Evolutionary conservation across 2,329 filamentous ascomycete species (phyloP), one percentile per base, ranked within the genome.

Genomic region (Colletotrichum horii): DNA sequence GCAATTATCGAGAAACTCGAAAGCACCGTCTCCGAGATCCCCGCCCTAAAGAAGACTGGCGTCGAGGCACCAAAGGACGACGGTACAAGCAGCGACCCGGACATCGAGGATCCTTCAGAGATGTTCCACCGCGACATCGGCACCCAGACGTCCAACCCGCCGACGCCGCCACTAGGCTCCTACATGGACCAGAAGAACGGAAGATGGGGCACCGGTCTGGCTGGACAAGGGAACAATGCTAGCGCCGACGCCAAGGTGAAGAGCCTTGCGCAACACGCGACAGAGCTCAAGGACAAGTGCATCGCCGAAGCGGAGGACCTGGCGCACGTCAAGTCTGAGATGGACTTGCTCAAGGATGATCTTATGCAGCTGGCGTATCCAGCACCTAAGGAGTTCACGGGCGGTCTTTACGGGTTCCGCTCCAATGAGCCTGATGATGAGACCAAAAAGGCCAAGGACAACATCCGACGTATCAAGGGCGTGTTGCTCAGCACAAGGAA

Each of bases 81-180:
- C 24, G 83, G 34, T 9, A 68, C 68, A 75, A 79, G 82, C 58
- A 58, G 83, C 83, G n/a, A 89, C 80, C 43, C 43, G n/a, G 89
- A 88, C 30, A 87, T 85, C 74, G 90, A 90, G 76, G 92, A 93
- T 79, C 94, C 95, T 1, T 92, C 93, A 1, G 94, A 96, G 83
- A 90, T 96, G 77, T 97, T 95, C 84, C 94, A 96, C 83, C 91
- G 94, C 61, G 95, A 97, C 81, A 90, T 95, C 75, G 94, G 94
- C 77, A 94, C 94, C 2, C 95, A 97, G 83, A 97, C 95, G 1
- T 92, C 91, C 26, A 79, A 80, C 61, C 79, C 82, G 67, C 66
- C 76, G 15, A 75, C 75, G 34, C 74, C 77, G 30, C n/a, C 11
- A n/a, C 58, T 62, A 34, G 58, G n/a, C 43, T 52, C 43, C n/a